Percentiles rank a stretch among this genome's conserved stretches.
Conservation (phyloP, 192 early-diverging fungal species). For the Backusella luteola region DNA sequence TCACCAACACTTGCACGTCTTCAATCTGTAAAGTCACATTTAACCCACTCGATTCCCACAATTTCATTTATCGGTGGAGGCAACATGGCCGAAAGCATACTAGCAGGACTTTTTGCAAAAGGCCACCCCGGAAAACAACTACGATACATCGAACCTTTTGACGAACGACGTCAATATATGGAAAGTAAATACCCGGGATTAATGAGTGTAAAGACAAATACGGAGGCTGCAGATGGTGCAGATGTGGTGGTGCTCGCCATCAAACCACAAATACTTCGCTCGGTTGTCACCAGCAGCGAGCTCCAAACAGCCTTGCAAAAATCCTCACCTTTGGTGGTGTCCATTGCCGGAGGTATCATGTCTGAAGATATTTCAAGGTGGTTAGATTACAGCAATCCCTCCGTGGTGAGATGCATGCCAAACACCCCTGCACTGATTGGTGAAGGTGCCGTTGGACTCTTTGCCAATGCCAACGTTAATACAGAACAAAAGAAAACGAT, state of each 20-base stretch:
- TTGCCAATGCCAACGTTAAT: slow-evolving; percentile 61
- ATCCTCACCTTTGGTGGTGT: slow-evolving; percentile 70
- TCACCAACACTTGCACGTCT: neutral
- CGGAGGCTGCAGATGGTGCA: slow-evolving; percentile 53
- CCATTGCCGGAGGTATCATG: slow-evolving; percentile 88
- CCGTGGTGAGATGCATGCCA: slow-evolving; percentile 86
- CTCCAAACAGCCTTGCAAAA: slow-evolving; percentile 45
- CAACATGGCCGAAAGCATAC: slow-evolving; percentile 93
- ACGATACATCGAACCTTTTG: slow-evolving; percentile 77
- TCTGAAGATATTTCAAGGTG: slow-evolving; percentile 73
- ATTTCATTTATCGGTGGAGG: slow-evolving; percentile 87
- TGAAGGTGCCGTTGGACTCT: slow-evolving; percentile 88
- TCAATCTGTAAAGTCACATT: neutral
- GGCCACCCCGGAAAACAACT: slow-evolving; percentile 68
- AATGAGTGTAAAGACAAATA: slow-evolving; percentile 59
- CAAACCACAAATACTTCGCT: slow-evolving; percentile 87
- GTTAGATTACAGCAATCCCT: slow-evolving; percentile 41
- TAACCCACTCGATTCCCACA: slow-evolving; percentile 5
- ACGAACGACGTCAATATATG: slow-evolving; percentile 62
- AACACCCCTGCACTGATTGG: slow-evolving; percentile 89
- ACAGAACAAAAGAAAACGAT: slow-evolving; percentile 62
- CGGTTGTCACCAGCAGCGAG: slow-evolving; percentile 60
- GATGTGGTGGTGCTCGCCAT: slow-evolving; percentile 88
- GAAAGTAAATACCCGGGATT: slow-evolving; percentile 59
- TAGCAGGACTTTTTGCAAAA: slow-evolving; percentile 79